Percentiles rank a stretch among this genome's conserved stretches.
Evolutionary conservation across 805 yeast species (phyloP).

Genomic region (Tetrapisispora iriomotensis): DNA sequence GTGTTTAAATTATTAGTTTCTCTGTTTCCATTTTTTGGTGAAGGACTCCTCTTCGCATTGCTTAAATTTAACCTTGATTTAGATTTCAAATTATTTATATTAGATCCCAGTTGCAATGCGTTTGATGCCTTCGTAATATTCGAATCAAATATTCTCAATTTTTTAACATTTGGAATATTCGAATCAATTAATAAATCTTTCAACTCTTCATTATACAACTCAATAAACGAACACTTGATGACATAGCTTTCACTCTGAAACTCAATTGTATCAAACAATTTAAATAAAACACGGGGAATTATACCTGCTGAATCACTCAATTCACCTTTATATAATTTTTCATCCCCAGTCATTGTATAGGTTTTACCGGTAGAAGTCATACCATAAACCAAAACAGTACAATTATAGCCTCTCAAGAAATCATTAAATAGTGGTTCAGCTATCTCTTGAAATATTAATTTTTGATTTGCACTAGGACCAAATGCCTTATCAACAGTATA

Average conservation of each 20-base stretch:
- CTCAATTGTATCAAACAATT: constrained; percentile 35
- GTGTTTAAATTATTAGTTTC: constrained; percentile 2
- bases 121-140: constrained; percentile 6
- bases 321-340: constrained; percentile 35
- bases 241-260: constrained; percentile 42
- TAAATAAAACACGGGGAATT: constrained; percentile 53
- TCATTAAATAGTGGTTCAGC: constrained; percentile 60
- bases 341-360: constrained; percentile 58
- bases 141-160: constrained; percentile 6
- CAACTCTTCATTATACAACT: constrained; percentile 79
- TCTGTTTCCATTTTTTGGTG: neutral
- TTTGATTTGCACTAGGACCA: constrained; percentile 75
- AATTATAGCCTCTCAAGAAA: constrained; percentile 65
- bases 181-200: constrained; percentile 55
- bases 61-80: constrained; percentile 2
- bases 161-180: constrained; percentile 4
- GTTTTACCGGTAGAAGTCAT: constrained; percentile 92
- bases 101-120: constrained; percentile 10
- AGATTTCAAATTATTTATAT: constrained; percentile 13
- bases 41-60: too few relatives aligned
- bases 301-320: constrained; percentile 52
- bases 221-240: constrained; percentile 73
- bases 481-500: constrained; percentile 73
- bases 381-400: constrained; percentile 80
- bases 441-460: constrained; percentile 51